phyloP scores from a whole-genome alignment of 805 yeast species.

The Barnettozyma sp. region DNA sequence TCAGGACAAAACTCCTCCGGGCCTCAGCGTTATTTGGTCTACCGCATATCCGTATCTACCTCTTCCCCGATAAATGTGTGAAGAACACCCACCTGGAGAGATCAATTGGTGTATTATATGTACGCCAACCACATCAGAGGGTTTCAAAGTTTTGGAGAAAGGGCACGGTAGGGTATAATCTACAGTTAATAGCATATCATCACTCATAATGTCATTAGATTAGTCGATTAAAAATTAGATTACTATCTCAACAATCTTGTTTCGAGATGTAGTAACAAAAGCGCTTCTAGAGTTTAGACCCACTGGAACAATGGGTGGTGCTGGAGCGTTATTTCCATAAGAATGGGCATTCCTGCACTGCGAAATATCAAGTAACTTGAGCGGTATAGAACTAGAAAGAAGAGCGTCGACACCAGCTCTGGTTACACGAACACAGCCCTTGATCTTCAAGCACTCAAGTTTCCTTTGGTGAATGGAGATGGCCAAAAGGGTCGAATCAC shows the following conservation, averaged over 20 bases:
- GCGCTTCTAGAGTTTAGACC: slow-evolving; percentile 49
- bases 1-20: no score
- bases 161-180: no score
- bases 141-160: no score
- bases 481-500: slow-evolving; percentile 59
- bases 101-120: no score
- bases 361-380: slow-evolving; percentile 51
- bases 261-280: slow-evolving; percentile 46
- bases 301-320: slow-evolving; percentile 44
- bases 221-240: slow-evolving; percentile 37
- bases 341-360: slow-evolving; percentile 67
- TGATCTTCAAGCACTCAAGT: slow-evolving; percentile 43
- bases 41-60: no score
- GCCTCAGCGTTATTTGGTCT: no score
- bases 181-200: no score
- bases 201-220: slow-evolving; percentile 8
- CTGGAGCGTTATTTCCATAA: slow-evolving; percentile 54
- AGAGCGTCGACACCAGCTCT: slow-evolving; percentile 70
- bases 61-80: no score
- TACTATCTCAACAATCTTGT: slow-evolving; percentile 51
- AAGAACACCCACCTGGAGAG: no score
- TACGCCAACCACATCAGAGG: no score
- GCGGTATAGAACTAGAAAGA: slow-evolving; percentile 46
- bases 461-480: slow-evolving; percentile 47
- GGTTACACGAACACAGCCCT: slow-evolving; percentile 72